A percentile compares a stretch with the other conserved stretches of the same genome.
Conservation (phyloP, 2,329 filamentous ascomycete species). For the Alternaria burnsii region DNA sequence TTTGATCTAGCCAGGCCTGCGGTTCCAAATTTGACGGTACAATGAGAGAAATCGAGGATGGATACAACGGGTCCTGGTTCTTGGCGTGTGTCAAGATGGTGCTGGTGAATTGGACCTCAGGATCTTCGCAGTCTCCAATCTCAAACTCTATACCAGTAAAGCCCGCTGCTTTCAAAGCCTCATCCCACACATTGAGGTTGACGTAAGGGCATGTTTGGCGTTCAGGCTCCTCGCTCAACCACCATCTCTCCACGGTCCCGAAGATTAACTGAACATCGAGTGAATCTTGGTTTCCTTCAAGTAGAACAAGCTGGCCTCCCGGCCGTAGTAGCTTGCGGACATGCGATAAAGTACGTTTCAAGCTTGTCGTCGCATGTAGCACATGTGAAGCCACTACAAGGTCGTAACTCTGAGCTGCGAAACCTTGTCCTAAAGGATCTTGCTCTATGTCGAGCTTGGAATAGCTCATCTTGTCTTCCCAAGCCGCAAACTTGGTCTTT, state of each 20-base stretch:
- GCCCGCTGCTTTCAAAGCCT: not conserved
- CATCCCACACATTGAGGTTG: not conserved
- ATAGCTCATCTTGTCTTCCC: slow-evolving; percentile 1
- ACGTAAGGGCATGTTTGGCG: slow-evolving; percentile 1
- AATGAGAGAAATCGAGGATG: not conserved
- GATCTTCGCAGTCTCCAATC: slow-evolving; percentile 4
- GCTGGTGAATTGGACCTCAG: slow-evolving; percentile 1
- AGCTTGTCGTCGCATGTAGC: slow-evolving; percentile 1
- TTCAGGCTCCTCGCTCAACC: slow-evolving; percentile 6
- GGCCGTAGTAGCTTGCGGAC: slow-evolving; percentile 3
- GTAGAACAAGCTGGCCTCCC: not conserved
- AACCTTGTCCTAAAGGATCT: not conserved
- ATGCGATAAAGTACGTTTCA: not conserved
- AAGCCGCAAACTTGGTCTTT: not conserved
- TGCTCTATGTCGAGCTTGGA: slow-evolving; percentile 4
- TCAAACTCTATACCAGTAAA: slow-evolving; percentile 7
- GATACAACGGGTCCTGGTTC: not conserved
- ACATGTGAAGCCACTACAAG: slow-evolving; percentile 6
- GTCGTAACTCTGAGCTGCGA: slow-evolving; percentile 2
- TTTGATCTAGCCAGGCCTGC: not conserved
- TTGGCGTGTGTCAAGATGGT: slow-evolving; percentile 4
- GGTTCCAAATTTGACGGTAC: not conserved
- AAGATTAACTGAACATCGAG: slow-evolving; percentile 5
- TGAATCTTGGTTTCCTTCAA: not conserved
- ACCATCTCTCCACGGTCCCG: not conserved